phyloP scores from a whole-genome alignment of 164 flowering plant genomes.

The Magnolia officinalis region DNA sequence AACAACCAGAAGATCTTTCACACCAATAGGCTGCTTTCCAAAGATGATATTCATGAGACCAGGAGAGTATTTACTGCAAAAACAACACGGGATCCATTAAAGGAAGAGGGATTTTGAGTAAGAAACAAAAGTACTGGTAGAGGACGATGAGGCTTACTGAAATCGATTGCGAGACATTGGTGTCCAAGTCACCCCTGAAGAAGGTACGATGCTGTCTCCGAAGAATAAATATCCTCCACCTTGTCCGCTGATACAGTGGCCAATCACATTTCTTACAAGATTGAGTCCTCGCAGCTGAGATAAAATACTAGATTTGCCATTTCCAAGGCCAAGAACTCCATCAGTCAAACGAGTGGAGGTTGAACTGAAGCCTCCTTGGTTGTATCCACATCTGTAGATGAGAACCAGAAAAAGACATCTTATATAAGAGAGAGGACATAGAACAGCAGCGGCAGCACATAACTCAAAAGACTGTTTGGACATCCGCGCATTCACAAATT shows the following conservation, averaged over 20 bases:
- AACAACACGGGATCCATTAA: background rate
- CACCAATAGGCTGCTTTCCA: conserved; percentile 48
- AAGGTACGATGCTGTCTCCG: conserved; percentile 69
- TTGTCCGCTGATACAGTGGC: conserved; percentile 70
- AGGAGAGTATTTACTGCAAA: conserved; percentile 69
- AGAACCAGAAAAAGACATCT: background rate
- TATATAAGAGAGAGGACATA: background rate
- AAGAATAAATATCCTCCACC: conserved; percentile 84
- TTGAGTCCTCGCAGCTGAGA: conserved; percentile 69
- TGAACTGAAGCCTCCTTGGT: conserved; percentile 51
- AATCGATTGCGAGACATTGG: conserved; percentile 48
- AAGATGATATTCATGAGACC: conserved; percentile 61
- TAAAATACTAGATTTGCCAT: conserved; percentile 60
- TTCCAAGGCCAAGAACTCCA: conserved; percentile 90
- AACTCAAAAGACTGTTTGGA: conserved; percentile 18
- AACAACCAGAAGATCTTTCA: conserved; percentile 41
- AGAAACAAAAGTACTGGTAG: background rate
- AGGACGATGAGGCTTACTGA: conserved; percentile 21
- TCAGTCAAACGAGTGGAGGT: conserved; percentile 56
- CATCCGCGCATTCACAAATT: no score
- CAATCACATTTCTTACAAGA: conserved; percentile 58
- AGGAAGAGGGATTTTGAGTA: background rate
- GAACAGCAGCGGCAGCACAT: conserved; percentile 56
- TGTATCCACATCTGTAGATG: conserved; percentile 76
- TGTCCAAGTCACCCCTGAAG: conserved; percentile 62